Base-by-base conservation (phyloP, 2,329 filamentous ascomycete genomes). In the Paraphoma sp. region DNA sequence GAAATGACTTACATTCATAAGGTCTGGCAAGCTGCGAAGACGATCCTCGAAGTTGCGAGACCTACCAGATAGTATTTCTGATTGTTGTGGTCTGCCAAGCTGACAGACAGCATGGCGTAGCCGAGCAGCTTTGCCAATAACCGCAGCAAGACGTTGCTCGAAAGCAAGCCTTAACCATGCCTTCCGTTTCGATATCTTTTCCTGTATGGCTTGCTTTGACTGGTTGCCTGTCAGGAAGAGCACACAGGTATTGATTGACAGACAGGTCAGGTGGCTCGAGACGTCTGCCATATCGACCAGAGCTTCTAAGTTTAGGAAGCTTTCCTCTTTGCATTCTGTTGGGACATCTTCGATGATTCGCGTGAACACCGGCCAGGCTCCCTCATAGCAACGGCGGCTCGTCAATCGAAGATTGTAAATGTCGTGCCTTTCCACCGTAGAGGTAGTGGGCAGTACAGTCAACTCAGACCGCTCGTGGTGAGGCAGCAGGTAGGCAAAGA, bases 401-500 rank as follows among this genome's bases (percentile, higher is more conserved):
- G 42, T 42, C 18, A 54, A 33, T 14, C 46, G 46, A 28, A 49
- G 16, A 42, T 33, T 45, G 31, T 46, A 50, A 36, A 50, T 16
- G 41, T 30, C 41, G 16, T 31, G 16, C 33, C 52, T 50, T 42
- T 49, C 41, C 18, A 11, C 16, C 41, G 36, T 40, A 6, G 42
- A 36, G 12, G 40, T 49, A 23, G 45, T 28, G 4, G 52, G 52
- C 10, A 33, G 12, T 36, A 14, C 14, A 7, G 40, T n/a, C 16
- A 49, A 1, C 18, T 30, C 16, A 4, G 28, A 36, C n/a, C 8
- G 45, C 30, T 49, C 41, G 17, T 45, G 14, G 31, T 14, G 29
- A 11, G 45, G 52, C 42, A 54, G 42, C 41, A 54, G 16, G 31
- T 49, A 49, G 44, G 46, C 42, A 31, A 44, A 29, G 29, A 49